Evolutionary conservation across 305 asterid species (phyloP), one percentile per base, ranked within the genome.

Genomic region (Fraxinus nigra): DNA sequence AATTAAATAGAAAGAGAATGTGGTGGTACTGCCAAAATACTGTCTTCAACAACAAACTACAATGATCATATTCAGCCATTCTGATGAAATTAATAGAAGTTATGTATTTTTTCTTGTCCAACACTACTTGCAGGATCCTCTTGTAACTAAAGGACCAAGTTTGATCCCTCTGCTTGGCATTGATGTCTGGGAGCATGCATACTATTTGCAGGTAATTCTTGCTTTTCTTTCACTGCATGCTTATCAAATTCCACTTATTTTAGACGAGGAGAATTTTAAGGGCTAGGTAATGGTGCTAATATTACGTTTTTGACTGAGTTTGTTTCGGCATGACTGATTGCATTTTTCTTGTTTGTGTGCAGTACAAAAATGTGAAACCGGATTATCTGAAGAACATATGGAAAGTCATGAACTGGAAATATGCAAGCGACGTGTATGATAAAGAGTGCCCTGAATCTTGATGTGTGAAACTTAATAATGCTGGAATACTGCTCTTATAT

Each of bases 131-230:
- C 82, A 82, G 88, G 90, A 85, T 54, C 84, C 90, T n/a, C 78
- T 87, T 10, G 83, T 83, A 5, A 85, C 82, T 32, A 83, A 81
- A 83, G 89, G 90, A n/a, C 13, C 82, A 20, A 33, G 32, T 7
- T 83, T 85, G 83, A 85, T 87, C 54, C 87, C 90, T 72, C 85
- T 84, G 43, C 79, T 85, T 7, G 89, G 87, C 10, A 80, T 87
- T 26, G 87, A 87, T 80, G 89, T 87, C 72, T 87, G 84, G 87
- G 90, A 87, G 79, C 89, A 85, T 72, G 87, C 89, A 24, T 85
- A 87, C 76, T 87, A 87, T 78, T 24, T 85, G 82, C 87, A 83
- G 88, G 87, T 87, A 74, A 51, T 1, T n/a, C 63, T 72, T 72
- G 48, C 48, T 72, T 16, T 16, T 20, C 46, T 72, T 72, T 34